Base-by-base conservation (phyloP, 768 basidiomycete genomes). In the Amanita pallidorosea region DNA sequence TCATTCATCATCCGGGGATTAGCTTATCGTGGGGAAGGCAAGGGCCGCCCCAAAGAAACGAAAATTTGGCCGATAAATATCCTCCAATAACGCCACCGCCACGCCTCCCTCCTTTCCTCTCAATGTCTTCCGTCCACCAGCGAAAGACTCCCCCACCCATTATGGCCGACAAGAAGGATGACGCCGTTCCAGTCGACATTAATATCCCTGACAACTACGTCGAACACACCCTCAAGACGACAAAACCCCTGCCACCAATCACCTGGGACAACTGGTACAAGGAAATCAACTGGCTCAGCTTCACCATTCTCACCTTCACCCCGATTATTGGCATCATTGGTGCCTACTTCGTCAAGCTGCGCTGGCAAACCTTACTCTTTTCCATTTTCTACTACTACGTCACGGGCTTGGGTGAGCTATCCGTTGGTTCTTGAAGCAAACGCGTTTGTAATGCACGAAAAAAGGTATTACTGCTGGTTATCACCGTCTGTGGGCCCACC, bases 401-500 rank as follows among this genome's bases (percentile, higher is more conserved):
- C 27, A 69, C 69, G 7, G 95, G 93, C 34, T 75, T 95, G 13
- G 91, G 88, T 81, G 63, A 57, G 77, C 71, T 53, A 48, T 45
- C 35, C 4, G 22, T 17, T 23, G 23, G 12, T 35, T 11, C n/a
- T 23, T 12, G 15, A 1, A 27, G 12, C 9, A 42, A 23, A 31
- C 34, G 20, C 49, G 18, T 47, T 48, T 13, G 23, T 22, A 29
- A 38, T 27, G 4, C 3, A 9, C 33, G 3, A 13, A 13, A 36
- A 11, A 47, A 82, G 81, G 89, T 22, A 90, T 93, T 53, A 92
- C 89, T 0, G 89, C 88, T 8, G 95, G 96, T 9, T 99, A 98
- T 69, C 96, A 99, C 61, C 83, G 96, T 52, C 77, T 98, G 0
- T 99, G 94, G 93, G 89, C 96, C 8, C 96, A 99, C 62, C 81